Evolutionary conservation across 2,329 filamentous ascomycete genomes (phyloP).

Genomic region (Lachnellula arida): DNA sequence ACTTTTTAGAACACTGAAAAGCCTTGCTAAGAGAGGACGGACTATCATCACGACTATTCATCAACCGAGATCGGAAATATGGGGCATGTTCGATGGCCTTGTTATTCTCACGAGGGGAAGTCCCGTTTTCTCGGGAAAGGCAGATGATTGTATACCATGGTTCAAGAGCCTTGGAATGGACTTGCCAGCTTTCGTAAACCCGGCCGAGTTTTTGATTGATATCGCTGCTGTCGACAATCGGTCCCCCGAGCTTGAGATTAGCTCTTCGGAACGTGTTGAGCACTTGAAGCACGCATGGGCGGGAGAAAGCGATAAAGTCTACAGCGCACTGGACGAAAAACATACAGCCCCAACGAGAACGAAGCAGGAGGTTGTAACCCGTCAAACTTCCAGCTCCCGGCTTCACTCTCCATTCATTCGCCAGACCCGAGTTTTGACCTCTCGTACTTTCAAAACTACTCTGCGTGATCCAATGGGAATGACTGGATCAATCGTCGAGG

Average conservation of each 20-base stretch:
- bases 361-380: constrained; percentile 24
- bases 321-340: constrained; percentile 17
- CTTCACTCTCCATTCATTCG: constrained; percentile 51
- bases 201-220: constrained; percentile 72
- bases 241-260: constrained; percentile 58
- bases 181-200: constrained; percentile 69
- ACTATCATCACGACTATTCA: constrained; percentile 73
- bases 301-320: constrained; percentile 27
- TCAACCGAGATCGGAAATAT: constrained; percentile 74
- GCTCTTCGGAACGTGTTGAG: constrained; percentile 56
- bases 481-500: constrained; percentile 64
- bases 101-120: constrained; percentile 63
- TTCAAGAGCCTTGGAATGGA: constrained; percentile 57
- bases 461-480: constrained; percentile 75
- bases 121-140: constrained; percentile 62
- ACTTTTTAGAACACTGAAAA: constrained; percentile 65
- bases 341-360: neutral
- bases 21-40: constrained; percentile 60
- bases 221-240: constrained; percentile 70
- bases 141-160: constrained; percentile 55
- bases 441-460: constrained; percentile 65
- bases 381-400: constrained; percentile 22
- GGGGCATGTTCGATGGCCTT: constrained; percentile 70
- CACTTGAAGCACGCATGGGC: constrained; percentile 58
- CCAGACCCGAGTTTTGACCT: constrained; percentile 62